These are phyloP conservation scores for Beverwykella pulmonaria DNA, from an alignment of 495 filamentous ascomycete species.

Conservation along the genomic window DNA sequence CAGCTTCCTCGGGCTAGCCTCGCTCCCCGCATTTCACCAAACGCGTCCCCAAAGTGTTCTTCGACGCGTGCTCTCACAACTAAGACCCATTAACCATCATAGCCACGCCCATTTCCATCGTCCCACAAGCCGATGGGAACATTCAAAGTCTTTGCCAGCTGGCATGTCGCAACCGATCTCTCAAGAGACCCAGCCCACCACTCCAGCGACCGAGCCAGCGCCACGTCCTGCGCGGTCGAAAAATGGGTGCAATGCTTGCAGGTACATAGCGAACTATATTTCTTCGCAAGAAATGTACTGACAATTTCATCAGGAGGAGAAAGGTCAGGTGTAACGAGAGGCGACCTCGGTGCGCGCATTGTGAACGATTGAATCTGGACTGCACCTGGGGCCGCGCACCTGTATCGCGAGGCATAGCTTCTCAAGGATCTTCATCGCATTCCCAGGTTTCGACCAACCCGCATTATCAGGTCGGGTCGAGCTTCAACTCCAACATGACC, in stretches of 20 bases:
- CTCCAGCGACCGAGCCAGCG: neutral
- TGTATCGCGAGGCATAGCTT: neutral
- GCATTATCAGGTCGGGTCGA: neutral
- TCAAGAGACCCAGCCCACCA: neutral
- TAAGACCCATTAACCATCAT: too few species aligned
- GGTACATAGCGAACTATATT: neutral
- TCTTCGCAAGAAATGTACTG: neutral
- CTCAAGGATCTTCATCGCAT: constrained; percentile 2
- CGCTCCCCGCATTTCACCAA: too few species aligned
- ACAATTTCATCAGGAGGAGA: constrained; percentile 3
- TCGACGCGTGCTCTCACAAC: too few species aligned
- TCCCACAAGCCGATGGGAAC: neutral
- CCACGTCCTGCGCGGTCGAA: constrained; percentile 23
- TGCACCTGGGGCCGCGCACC: constrained; percentile 22
- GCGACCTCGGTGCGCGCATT: constrained; percentile 25
- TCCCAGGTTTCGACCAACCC: constrained; percentile 2
- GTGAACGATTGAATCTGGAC: constrained; percentile 26
- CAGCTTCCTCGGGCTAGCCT: too few species aligned
- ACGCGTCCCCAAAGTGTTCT: too few species aligned
- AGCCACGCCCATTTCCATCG: too few species aligned
- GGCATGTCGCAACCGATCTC: constrained; percentile 10
- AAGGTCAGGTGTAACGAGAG: constrained; percentile 27
- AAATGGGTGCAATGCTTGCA: constrained; percentile 29
- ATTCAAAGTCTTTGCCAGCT: neutral
- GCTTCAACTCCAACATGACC: neutral